Base-by-base conservation (phyloP, 2,329 filamentous ascomycete species). In the Capronia epimyces region DNA sequence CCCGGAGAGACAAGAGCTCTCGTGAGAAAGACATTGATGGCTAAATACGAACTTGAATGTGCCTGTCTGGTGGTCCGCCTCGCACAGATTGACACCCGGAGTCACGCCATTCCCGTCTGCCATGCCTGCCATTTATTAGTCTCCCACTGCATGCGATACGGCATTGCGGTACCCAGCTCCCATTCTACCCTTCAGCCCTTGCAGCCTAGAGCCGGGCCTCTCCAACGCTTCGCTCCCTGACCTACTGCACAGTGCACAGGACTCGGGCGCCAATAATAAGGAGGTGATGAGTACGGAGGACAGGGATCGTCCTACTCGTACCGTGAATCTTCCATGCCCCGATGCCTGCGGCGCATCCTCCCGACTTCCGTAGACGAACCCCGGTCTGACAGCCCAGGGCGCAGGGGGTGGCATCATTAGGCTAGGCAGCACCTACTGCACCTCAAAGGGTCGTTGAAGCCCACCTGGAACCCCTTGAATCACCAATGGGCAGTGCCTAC, bases 61-160 rank as follows among this genome's bases (percentile, higher is more conserved):
- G 5, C 31, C 13, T 34, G 8, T 16, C 5, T 34, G 9, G 16
- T 13, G 34, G 34, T 37, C 7, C 18, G 6, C 34, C 29, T 50
- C 41, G 25, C 43, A 54, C 46, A 43, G 16, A 8, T 49, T 53
- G 46, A 53, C 46, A 31, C 29, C 36, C 31, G 24, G 36, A 24
- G 43, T 40, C 36, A 43, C 34, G 31, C 44, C 43, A 45, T 50
- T 18, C 24, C 46, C 29, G 21, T 32, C 43, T 47, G 47, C 37
- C 51, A 43, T 18, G 43, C 25, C 43, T 37, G 34, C 16, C 34
- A n/a, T n/a, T n/a, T n/a, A n/a, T n/a, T n/a, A n/a, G n/a, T n/a
- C n/a, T n/a, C n/a, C n/a, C n/a, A n/a, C n/a, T n/a, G n/a, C n/a
- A 20, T 37, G 34, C 34, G 8, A 20, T 9, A 13, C 34, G 18